Conservation (phyloP, 345 rosid genomes). For the Melaleuca alternifolia region DNA sequence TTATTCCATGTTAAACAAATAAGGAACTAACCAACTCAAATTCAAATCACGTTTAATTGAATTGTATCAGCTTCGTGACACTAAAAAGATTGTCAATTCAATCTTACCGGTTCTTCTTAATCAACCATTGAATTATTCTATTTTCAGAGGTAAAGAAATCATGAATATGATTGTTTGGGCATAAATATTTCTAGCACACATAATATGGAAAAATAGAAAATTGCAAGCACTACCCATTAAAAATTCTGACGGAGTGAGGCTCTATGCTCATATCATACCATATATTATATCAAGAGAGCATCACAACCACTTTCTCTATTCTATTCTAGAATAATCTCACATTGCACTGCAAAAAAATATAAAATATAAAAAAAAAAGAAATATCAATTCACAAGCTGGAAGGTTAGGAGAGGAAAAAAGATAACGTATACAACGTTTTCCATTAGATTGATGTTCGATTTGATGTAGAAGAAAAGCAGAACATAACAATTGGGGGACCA, state of each 20-base stretch:
- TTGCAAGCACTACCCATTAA: neutral
- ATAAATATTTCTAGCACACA: neutral
- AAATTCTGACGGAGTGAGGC: neutral
- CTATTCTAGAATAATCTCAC: neutral
- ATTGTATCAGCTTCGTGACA: neutral
- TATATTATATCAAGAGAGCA: neutral
- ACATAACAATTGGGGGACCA: conserved; percentile 7
- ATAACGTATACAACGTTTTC: neutral
- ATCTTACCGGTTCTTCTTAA: neutral
- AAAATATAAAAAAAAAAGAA: neutral
- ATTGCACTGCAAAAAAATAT: neutral
- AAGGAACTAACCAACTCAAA: neutral
- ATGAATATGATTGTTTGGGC: neutral
- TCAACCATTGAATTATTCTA: neutral
- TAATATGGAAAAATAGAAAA: neutral
- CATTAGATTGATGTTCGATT: neutral
- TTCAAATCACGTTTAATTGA: neutral
- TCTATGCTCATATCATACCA: neutral
- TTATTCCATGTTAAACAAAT: neutral
- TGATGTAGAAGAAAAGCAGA: neutral
- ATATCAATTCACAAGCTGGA: neutral
- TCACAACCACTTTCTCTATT: neutral
- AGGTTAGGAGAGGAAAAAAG: neutral
- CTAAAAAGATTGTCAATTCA: neutral
- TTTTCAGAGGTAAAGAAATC: neutral